Percentiles rank a stretch among this genome's conserved stretches.
These are phyloP conservation scores for Tanacetum coccineum DNA, from an alignment of 129 eudicot genomes.

Conservation along the genomic window DNA sequence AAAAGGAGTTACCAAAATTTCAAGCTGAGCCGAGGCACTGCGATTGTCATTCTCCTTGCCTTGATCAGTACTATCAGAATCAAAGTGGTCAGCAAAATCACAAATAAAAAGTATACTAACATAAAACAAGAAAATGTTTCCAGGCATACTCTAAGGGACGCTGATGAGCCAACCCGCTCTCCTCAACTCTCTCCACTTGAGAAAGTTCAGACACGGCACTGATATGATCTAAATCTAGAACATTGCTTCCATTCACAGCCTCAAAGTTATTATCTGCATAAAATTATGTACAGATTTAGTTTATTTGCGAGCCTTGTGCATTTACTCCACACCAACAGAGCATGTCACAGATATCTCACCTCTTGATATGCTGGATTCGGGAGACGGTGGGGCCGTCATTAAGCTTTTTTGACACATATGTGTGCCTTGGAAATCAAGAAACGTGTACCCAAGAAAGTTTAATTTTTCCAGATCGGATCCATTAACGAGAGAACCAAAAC, in stretches of 20 bases:
- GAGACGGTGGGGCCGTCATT: slow-evolving; percentile 18
- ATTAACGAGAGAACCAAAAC: slow-evolving; percentile 37
- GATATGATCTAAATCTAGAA: slow-evolving; percentile 38
- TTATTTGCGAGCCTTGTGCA: too few species aligned
- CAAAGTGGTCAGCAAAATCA: slow-evolving; percentile 15
- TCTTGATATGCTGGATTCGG: slow-evolving; percentile 32
- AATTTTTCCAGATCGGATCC: slow-evolving; percentile 57
- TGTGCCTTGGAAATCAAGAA: slow-evolving; percentile 86
- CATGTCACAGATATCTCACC: slow-evolving; percentile 27
- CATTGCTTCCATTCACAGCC: slow-evolving; percentile 19
- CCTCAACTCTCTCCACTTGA: slow-evolving; percentile 54
- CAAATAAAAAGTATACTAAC: background rate
- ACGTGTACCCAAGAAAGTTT: slow-evolving; percentile 56
- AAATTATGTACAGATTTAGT: background rate
- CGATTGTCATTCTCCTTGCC: slow-evolving; percentile 17
- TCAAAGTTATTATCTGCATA: slow-evolving; percentile 34
- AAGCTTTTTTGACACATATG: slow-evolving; percentile 78
- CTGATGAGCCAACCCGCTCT: slow-evolving; percentile 36
- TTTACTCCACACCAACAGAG: background rate
- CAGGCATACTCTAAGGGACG: slow-evolving; percentile 43
- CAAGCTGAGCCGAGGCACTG: slow-evolving; percentile 11
- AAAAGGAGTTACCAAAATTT: slow-evolving; percentile 28
- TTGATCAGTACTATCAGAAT: slow-evolving; percentile 23
- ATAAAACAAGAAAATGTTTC: background rate
- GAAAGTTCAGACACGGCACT: slow-evolving; percentile 54